A percentile compares a stretch with the other conserved stretches of the same genome.
phyloP scores from a whole-genome alignment of 139 green algal species.

The Chlorella sp. region DNA sequence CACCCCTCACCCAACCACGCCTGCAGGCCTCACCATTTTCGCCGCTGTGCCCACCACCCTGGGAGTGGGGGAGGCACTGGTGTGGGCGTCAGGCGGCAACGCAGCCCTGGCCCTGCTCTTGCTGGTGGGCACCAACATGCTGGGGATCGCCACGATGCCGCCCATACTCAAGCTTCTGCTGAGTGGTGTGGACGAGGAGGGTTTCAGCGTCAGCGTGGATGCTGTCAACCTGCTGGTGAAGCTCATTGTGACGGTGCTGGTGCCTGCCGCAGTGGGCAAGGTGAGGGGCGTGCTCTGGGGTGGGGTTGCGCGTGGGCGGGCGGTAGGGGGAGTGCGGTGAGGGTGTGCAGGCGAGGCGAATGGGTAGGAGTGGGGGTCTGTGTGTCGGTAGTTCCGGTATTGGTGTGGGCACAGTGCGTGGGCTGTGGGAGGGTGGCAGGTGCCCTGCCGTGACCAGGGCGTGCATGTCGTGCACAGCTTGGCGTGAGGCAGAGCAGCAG shows the following conservation, averaged over 20 bases:
- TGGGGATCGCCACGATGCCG: conserved; percentile 75
- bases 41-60: conserved; percentile 84
- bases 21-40: conserved; percentile 82
- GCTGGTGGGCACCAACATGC: conserved; percentile 81
- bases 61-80: conserved; percentile 76
- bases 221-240: conserved; percentile 76
- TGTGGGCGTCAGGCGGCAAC: conserved; percentile 65
- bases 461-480: background rate
- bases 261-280: conserved; percentile 56
- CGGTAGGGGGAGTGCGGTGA: too few species aligned
- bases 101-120: conserved; percentile 81
- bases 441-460: too few species aligned
- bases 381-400: background rate
- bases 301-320: too few species aligned
- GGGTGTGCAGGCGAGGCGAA: too few species aligned
- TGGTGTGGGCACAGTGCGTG: too few species aligned
- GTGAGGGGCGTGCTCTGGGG: background rate
- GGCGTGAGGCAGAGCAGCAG: too few species aligned
- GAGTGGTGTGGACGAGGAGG: background rate
- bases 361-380: background rate
- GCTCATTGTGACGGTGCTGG: conserved; percentile 71
- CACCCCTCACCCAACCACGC: background rate
- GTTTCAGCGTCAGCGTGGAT: conserved; percentile 47
- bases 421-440: too few species aligned
- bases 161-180: conserved; percentile 68